Base-by-base conservation (phyloP, 192 early-diverging fungal species). In the Coemansia sp. region DNA sequence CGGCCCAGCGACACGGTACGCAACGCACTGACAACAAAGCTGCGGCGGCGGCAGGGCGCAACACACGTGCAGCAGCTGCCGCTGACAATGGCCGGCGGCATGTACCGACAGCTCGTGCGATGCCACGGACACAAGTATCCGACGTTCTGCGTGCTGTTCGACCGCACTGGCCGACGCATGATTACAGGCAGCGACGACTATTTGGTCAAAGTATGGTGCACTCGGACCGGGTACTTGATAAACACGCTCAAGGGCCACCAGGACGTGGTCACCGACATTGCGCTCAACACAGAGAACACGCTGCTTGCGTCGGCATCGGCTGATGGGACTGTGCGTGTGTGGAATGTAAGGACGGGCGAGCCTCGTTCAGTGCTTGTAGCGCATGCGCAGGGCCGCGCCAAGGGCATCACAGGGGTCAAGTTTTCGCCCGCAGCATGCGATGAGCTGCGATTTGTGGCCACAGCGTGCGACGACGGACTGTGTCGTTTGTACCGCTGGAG, bases 121-220 rank as follows among this genome's bases (percentile, higher is more conserved):
- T 82, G 90, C 59, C 84, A 83, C 49, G 93, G 93, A 6, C 93
- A 94, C 77, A 81, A 87, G 46, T 85, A 74, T 55, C 83, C 90
- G 22, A 86, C 85, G n/a, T 94, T 85, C 63, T 92, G 87, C 69
- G 81, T 87, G 15, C 69, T 85, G 38, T 93, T 93, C 67, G 93
- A 94, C 73, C 81, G 83, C 48, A 87, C 89, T 0, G 85, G 88
- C 17, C 75, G 82, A 31, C 83, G 90, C 14, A 81, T 91, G 54
- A 86, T 92, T 47, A 94, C 93, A 56, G 93, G 92, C 55, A 92
- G 90, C 72, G 93, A 95, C 71, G 93, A 95, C 69, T 90, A 84
- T 42, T 63, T 95, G 22, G 85, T 95, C 57, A 95, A 93, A 57
- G 78, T 94, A 3, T 95, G 92, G 92, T 90, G 89, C 68, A 84